Percentiles rank a stretch among this genome's conserved stretches.
These are phyloP conservation scores for Glycine soja DNA, from an alignment of 306 rosid species.

Conservation along the genomic window DNA sequence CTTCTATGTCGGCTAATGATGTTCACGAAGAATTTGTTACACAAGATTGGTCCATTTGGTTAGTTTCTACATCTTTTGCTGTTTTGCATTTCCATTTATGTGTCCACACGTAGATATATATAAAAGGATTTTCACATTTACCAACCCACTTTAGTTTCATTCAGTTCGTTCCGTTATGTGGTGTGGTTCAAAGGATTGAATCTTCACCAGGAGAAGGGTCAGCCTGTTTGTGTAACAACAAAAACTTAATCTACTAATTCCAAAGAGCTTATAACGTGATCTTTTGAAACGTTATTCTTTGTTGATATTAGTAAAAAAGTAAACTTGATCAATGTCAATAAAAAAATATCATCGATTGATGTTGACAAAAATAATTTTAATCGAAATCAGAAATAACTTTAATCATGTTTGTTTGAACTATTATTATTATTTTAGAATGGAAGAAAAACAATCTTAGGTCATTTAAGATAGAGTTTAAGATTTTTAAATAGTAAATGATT, in stretches of 20 bases:
- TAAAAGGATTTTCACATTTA: neutral
- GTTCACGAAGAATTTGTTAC: constrained; percentile 3
- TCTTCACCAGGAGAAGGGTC: neutral
- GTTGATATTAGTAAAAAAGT: too few relatives aligned
- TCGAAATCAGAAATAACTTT: too few relatives aligned
- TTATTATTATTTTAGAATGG: too few relatives aligned
- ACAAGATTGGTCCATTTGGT: constrained; percentile 25
- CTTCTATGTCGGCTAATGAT: constrained; percentile 32
- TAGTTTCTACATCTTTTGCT: neutral
- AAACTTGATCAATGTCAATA: too few relatives aligned
- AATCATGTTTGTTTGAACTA: too few relatives aligned
- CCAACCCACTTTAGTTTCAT: neutral
- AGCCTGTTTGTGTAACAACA: neutral
- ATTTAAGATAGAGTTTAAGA: neutral
- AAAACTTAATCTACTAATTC: neutral
- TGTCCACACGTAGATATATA: neutral
- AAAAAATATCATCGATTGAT: too few relatives aligned
- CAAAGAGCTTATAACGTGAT: too few relatives aligned
- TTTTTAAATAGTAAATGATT: too few relatives aligned
- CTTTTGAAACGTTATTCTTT: too few relatives aligned
- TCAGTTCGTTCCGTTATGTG: constrained; percentile 3
- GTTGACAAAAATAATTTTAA: too few relatives aligned
- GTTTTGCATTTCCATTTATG: neutral
- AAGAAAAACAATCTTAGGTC: neutral
- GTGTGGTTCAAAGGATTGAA: constrained; percentile 14